These are phyloP conservation scores for Margaritispora aquatica DNA, from an alignment of 495 filamentous ascomycete genomes.

Conservation along the genomic window DNA sequence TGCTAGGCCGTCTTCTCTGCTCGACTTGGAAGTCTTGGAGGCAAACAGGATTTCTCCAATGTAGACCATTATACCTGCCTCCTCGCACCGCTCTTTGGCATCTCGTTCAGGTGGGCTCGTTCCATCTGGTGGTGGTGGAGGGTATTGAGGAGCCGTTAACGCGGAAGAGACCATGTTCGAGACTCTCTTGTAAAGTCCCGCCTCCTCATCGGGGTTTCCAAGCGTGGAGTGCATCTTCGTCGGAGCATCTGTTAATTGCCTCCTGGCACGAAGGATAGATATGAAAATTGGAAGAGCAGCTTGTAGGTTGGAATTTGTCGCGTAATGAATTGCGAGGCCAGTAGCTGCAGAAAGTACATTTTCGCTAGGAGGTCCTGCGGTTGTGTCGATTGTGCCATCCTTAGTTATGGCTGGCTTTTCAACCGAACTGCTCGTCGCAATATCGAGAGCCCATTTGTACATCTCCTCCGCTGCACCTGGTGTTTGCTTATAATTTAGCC, in stretches of 20 bases:
- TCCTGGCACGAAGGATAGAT: constrained; percentile 71
- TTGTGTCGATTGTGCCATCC: constrained; percentile 53
- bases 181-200: constrained; percentile 11
- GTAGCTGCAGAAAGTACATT: constrained; percentile 73
- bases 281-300: constrained; percentile 78
- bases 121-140: constrained; percentile 57
- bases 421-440: constrained; percentile 38
- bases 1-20: constrained; percentile 59
- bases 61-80: constrained; percentile 79
- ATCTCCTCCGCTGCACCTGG: constrained; percentile 55
- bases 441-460: constrained; percentile 66
- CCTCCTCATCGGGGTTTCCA: constrained; percentile 1
- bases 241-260: constrained; percentile 30
- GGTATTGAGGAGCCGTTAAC: constrained; percentile 52
- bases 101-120: constrained; percentile 55
- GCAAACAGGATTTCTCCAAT: constrained; percentile 93
- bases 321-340: constrained; percentile 69
- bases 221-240: constrained; percentile 8
- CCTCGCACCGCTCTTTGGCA: constrained; percentile 62
- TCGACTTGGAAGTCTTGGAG: constrained; percentile 17
- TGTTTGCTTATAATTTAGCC: constrained; percentile 69
- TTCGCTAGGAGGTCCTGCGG: constrained; percentile 46
- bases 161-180: constrained; percentile 27
- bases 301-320: constrained; percentile 53
- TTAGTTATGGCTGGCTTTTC: constrained; percentile 50